A percentile compares a stretch with the other conserved stretches of the same genome.
phyloP scores from a whole-genome alignment of 371 early-diverging fungal genomes.

The Mycotypha africana region DNA sequence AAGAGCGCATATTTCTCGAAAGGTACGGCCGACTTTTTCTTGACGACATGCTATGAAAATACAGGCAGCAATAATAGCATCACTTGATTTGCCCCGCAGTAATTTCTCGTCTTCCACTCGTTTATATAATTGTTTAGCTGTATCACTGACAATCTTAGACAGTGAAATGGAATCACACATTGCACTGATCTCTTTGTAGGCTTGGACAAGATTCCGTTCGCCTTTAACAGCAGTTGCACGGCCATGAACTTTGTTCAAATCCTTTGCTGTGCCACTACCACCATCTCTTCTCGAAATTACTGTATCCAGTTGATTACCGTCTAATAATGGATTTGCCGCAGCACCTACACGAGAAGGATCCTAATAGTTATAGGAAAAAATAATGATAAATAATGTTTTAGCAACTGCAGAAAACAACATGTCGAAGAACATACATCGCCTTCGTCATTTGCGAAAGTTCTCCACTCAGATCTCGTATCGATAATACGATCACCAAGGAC shows the following conservation, averaged over 20 bases:
- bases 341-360: constrained; percentile 99
- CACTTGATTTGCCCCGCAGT: constrained; percentile 84
- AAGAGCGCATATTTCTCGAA: constrained; percentile 95
- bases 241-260: constrained; percentile 73
- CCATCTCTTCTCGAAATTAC: constrained; percentile 81
- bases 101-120: constrained; percentile 85
- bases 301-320: constrained; percentile 90
- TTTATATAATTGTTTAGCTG: constrained; percentile 96
- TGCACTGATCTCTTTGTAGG: constrained; percentile 90
- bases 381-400: neutral
- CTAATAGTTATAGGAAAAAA: constrained; percentile 11
- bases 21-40: constrained; percentile 91
- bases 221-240: constrained; percentile 68
- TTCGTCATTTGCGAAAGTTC: constrained; percentile 96
- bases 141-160: constrained; percentile 82
- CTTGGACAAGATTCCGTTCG: constrained; percentile 81
- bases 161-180: constrained; percentile 91
- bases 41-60: constrained; percentile 97
- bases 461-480: constrained; percentile 99
- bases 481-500: constrained; percentile 97
- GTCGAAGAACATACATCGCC: constrained; percentile 59
- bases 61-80: constrained; percentile 95
- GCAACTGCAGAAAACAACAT: constrained; percentile 3
- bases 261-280: constrained; percentile 69
- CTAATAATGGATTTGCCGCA: constrained; percentile 85